Conservation (phyloP, 2,329 filamentous ascomycete genomes). For the Chrysosporium queenslandicum region DNA sequence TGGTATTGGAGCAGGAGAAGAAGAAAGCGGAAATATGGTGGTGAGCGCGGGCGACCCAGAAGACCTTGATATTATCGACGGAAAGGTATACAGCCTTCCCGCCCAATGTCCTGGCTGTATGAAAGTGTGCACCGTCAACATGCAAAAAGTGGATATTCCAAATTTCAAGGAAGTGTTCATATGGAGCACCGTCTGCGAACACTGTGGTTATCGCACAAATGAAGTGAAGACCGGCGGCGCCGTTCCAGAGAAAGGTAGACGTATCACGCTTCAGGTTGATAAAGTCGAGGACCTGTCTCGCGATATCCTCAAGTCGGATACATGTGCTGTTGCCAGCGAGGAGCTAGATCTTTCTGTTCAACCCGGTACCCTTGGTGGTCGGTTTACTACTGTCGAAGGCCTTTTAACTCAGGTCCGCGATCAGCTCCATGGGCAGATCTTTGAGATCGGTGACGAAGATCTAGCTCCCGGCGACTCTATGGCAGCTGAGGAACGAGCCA, state of each 20-base stretch:
- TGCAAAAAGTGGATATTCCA: conserved; percentile 98
- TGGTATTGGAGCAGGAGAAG: conserved; percentile 51
- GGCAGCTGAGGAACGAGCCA: conserved; percentile 50
- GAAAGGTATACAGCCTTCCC: conserved; percentile 88
- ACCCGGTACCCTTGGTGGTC: conserved; percentile 84
- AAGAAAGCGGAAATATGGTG: conserved; percentile 22
- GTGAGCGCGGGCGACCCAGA: conserved; percentile 47
- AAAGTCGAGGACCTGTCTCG: conserved; percentile 65
- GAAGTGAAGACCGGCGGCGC: conserved; percentile 96
- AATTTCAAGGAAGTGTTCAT: conserved; percentile 96
- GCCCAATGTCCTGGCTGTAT: conserved; percentile 85
- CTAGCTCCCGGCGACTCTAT: conserved; percentile 69
- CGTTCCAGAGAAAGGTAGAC: conserved; percentile 74
- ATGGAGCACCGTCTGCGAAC: conserved; percentile 85
- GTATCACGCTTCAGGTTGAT: conserved; percentile 66
- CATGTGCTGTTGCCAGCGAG: conserved; percentile 73
- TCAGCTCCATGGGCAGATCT: conserved; percentile 80
- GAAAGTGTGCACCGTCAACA: conserved; percentile 77
- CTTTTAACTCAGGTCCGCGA: conserved; percentile 84
- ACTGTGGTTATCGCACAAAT: conserved; percentile 89
- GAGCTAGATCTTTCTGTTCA: conserved; percentile 82
- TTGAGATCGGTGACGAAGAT: conserved; percentile 55
- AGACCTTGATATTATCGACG: conserved; percentile 76
- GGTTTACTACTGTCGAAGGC: conserved; percentile 95
- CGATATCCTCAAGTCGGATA: conserved; percentile 94